Evolutionary conservation across 805 yeast genomes (phyloP), one percentile per base, ranked within the genome.

Genomic region (Barnettozyma siamensis): DNA sequence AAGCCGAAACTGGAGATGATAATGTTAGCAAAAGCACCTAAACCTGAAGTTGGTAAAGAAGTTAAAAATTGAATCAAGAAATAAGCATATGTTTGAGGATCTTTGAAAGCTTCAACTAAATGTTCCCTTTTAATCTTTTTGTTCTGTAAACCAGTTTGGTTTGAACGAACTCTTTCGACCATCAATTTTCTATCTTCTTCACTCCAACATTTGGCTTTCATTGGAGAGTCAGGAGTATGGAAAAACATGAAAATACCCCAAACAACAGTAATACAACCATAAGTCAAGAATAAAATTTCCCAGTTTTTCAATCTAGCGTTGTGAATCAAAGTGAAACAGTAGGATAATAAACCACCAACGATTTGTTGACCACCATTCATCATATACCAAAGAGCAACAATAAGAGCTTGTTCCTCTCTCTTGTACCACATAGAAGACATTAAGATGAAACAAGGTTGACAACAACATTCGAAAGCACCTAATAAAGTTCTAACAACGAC

Each of bases 391-490:
- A 62, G 62, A 5, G 76, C 73, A 45, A 72, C 72, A 48, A 76
- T 60, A 13, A 64, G 59, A 16, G 69, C 64, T 52, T 73, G 78
- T 47, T 73, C 77, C 6, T 67, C 59, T 42, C 68, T 69, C 21
- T 72, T 69, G 54, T 75, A 78, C 65, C 76, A 78, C 79, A 75
- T 74, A 15, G 80, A 70, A 37, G 77, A 72, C 40, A 78, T 63
- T 18, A 76, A 62, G 36, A 74, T 67, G 41, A 73, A 69, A 1
- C 75, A 74, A 4, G 77, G 76, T 3, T 76, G 72, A 40, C 74
- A 67, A n/a, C 71, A 66, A 11, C 73, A 57, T 50, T 75, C 81
- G 43, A 73, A 70, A 13, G 67, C 47, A 12, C 80, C 80, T 19
- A 75, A 53, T 17, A 75, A 57, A 13, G 71, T 62, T 37, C 80